A percentile compares a stretch with the other conserved stretches of the same genome.
phyloP scores from a whole-genome alignment of 2,329 filamentous ascomycete species.

The Exophiala aquamarina region DNA sequence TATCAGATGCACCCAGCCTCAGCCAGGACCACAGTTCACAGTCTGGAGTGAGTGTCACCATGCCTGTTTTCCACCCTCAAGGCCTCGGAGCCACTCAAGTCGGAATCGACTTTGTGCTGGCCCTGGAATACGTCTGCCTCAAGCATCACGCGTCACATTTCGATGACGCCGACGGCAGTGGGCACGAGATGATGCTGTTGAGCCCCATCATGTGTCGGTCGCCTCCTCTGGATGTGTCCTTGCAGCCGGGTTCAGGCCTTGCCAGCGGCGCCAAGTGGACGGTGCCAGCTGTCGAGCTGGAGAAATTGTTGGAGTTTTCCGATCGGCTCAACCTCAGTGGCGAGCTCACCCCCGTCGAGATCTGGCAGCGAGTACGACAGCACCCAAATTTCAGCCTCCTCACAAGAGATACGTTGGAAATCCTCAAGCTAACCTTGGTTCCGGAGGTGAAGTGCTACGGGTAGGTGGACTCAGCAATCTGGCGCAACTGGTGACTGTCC shows the following conservation, averaged over 20 bases:
- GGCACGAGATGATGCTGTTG: constrained; percentile 33
- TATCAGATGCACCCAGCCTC: constrained; percentile 7
- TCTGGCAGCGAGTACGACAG: constrained; percentile 37
- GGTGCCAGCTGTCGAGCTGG: constrained; percentile 31
- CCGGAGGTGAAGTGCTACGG: constrained; percentile 40
- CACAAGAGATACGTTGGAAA: constrained; percentile 30
- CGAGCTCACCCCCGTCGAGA: constrained; percentile 43
- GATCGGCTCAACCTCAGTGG: constrained; percentile 29
- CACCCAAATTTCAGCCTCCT: constrained; percentile 35
- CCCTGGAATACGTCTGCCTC: constrained; percentile 32
- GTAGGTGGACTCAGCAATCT: constrained; percentile 28
- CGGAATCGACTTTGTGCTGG: constrained; percentile 34
- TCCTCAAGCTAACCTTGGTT: constrained; percentile 31
- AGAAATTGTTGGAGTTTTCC: constrained; percentile 29
- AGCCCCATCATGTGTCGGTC: constrained; percentile 29
- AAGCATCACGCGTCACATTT: constrained; percentile 23
- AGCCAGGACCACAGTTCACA: not conserved
- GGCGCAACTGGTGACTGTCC: not conserved
- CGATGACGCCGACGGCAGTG: constrained; percentile 21
- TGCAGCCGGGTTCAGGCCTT: constrained; percentile 9
- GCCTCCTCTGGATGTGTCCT: constrained; percentile 14
- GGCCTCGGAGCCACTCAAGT: constrained; percentile 32
- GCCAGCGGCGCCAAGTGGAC: constrained; percentile 27
- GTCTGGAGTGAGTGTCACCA: not conserved
- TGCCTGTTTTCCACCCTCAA: constrained; percentile 26